A percentile compares a stretch with the other conserved stretches of the same genome.
Evolutionary conservation across 345 rosid species (phyloP).

Genomic region (Leavenworthia alabamica): DNA sequence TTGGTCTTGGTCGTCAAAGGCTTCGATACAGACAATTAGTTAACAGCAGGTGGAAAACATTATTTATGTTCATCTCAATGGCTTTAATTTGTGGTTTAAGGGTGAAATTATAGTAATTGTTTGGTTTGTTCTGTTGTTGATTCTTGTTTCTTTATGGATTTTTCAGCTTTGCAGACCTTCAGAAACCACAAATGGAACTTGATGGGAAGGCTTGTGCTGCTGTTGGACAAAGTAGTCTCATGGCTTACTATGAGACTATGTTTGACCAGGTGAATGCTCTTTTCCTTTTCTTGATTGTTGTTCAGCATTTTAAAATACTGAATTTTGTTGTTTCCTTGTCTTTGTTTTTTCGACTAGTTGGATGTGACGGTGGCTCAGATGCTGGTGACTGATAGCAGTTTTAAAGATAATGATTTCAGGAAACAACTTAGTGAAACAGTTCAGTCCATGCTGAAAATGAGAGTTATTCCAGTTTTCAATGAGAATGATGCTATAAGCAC

Average conservation of each 20-base stretch:
- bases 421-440: constrained; percentile 77
- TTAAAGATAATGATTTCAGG: constrained; percentile 71
- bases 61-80: background rate
- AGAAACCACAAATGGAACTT: constrained; percentile 80
- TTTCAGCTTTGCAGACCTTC: constrained; percentile 90
- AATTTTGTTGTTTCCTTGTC: background rate
- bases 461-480: constrained; percentile 84
- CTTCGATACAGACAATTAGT: constrained; percentile 74
- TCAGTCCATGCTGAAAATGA: constrained; percentile 48
- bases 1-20: constrained; percentile 94
- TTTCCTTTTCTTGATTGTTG: background rate
- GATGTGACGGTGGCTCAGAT: constrained; percentile 93
- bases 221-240: constrained; percentile 94
- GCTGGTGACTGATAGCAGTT: constrained; percentile 91
- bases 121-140: constrained; percentile 2
- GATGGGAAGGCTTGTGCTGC: constrained; percentile 99
- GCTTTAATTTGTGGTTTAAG: background rate
- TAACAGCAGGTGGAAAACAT: constrained; percentile 75
- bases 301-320: background rate
- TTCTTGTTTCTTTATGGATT: constrained; percentile 13
- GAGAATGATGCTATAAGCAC: constrained; percentile 99
- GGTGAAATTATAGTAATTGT: background rate
- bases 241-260: constrained; percentile 90
- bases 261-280: constrained; percentile 58
- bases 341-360: constrained; percentile 49